phyloP scores from a whole-genome alignment of 371 early-diverging fungal genomes.

The Antonospora locustae region DNA sequence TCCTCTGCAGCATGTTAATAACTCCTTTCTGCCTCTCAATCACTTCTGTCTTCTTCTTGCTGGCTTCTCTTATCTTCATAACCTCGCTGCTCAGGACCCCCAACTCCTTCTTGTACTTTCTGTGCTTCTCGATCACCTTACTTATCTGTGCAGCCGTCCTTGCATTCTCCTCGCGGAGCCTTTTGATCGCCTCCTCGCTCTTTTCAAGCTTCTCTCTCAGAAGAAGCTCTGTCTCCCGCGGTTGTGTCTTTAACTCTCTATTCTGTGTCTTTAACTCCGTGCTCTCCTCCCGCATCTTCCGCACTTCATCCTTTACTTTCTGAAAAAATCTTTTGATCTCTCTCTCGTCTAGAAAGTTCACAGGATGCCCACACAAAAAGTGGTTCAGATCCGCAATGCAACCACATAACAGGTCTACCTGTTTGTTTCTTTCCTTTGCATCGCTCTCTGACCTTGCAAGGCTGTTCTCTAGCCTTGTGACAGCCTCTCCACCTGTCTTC shows the following conservation, averaged over 20 bases:
- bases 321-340: too few species aligned
- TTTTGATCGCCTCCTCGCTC: constrained; percentile 6
- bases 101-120: constrained; percentile 38
- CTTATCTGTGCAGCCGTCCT: constrained; percentile 20
- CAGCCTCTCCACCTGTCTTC: too few species aligned
- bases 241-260: neutral
- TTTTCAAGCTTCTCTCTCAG: constrained; percentile 8
- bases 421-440: too few species aligned
- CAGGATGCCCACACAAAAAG: too few species aligned
- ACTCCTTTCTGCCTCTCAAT: constrained; percentile 42
- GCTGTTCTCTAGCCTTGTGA: too few species aligned
- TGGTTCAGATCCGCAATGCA: too few species aligned
- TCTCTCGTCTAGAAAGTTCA: too few species aligned
- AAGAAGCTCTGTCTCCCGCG: too few species aligned
- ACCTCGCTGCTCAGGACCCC: constrained; percentile 22
- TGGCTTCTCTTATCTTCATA: constrained; percentile 20
- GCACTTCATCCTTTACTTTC: too few species aligned
- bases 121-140: constrained; percentile 30
- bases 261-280: neutral
- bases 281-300: too few species aligned
- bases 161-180: constrained; percentile 30
- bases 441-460: too few species aligned
- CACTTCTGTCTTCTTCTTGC: constrained; percentile 27
- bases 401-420: too few species aligned
- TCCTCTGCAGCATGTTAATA: constrained; percentile 39